Percentiles rank a stretch among this genome's conserved stretches.
Evolutionary conservation across 306 rosid species (phyloP).

Genomic region (Ochetophila trinervis): DNA sequence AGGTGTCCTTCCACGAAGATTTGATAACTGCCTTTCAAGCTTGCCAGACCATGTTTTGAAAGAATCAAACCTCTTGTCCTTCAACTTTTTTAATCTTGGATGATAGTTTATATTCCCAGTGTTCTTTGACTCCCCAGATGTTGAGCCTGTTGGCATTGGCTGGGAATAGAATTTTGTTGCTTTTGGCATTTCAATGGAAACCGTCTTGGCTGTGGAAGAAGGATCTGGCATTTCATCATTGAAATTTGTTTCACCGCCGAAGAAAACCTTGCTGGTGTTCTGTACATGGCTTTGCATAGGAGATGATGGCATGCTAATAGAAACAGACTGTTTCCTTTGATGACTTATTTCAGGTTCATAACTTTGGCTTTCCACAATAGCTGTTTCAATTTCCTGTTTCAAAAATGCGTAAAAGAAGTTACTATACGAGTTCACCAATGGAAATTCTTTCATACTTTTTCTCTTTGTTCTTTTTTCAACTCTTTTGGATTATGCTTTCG

Average conservation of each 20-base stretch:
- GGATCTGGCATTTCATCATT: conserved; percentile 21
- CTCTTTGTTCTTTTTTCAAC: too few species aligned
- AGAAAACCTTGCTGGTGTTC: conserved; percentile 32
- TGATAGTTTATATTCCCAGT: conserved; percentile 13
- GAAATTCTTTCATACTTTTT: background rate
- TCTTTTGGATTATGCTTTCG: background rate
- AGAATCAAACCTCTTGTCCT: conserved; percentile 64
- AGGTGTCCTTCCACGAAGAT: conserved; percentile 55
- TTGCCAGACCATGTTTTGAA: conserved; percentile 80
- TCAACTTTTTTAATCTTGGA: conserved; percentile 35
- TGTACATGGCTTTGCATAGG: conserved; percentile 30
- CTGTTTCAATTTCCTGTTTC: conserved; percentile 40
- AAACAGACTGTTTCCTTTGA: conserved; percentile 49
- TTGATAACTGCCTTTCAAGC: conserved; percentile 66
- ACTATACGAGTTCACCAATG: background rate
- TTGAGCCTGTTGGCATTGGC: conserved; percentile 50
- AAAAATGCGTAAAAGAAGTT: conserved; percentile 10
- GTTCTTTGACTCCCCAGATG: conserved; percentile 14
- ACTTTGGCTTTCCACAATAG: conserved; percentile 17
- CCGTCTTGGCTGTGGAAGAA: background rate
- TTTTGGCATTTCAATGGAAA: conserved; percentile 24
- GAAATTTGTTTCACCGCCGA: conserved; percentile 36
- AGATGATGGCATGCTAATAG: conserved; percentile 78
- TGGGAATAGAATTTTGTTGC: conserved; percentile 56
- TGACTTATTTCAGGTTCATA: conserved; percentile 39